Evolutionary conservation across 169 alveolate genomes (phyloP), one percentile per base, ranked within the genome.

Genomic region (Cryptosporidium tyzzeri): DNA sequence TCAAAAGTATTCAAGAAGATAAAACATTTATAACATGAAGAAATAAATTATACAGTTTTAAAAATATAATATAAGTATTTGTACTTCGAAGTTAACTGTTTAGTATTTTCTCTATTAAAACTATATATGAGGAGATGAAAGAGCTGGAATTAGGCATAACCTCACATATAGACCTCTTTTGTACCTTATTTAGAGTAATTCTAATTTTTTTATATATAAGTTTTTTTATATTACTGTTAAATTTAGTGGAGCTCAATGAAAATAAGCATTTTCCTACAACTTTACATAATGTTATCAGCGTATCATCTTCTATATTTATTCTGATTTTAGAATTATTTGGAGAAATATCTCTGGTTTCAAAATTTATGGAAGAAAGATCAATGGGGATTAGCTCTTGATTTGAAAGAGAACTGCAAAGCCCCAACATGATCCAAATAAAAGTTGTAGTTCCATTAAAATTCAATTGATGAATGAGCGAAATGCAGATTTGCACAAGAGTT

Each of bases 101-200:
- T 26, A 80, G 39, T 41, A 80, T 61, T 80, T 33, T 59, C 26
- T 44, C 70, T 1, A 67, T 50, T 21, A 80, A 41, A 59, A 41
- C 62, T 8, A 29, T 41, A 39, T 65, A 80, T 26, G 73, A 62
- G 3, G 89, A 80, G 44, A 65, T 65, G 33, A 61, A 80, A 26
- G 80, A 37, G 39, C 80, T 65, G 18, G 69, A 80, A 35, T 65
- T 41, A 18, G 89, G 89, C 75, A 80, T 61, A 21, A 80, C 68
- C n/a, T 80, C 89, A 16, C 89, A 80, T 9, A 80, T 58, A 23
- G 89, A 80, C 26, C 89, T 59, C 26, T 41, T 80, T 8, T 59
- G 68, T 18, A 61, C 41, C 6, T 31, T 80, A 14, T n/a, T 18
- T 37, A 80, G 18, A 29, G 67, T 58, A 31, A 29, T 12, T 59